A percentile compares a stretch with the other conserved stretches of the same genome.
phyloP scores from a whole-genome alignment of 169 alveolate species.

The Plasmodium malariae region DNA sequence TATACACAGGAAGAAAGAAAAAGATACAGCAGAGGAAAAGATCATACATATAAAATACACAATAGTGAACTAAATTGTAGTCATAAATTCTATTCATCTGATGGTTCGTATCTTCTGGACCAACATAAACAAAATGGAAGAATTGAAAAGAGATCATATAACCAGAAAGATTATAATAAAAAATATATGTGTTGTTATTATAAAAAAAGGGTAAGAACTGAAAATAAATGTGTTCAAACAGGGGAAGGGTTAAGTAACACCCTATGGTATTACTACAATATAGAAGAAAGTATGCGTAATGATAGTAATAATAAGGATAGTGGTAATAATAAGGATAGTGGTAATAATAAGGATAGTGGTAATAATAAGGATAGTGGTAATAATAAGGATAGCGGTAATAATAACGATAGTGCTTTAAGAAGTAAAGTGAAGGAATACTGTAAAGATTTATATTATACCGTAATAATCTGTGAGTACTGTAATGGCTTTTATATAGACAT shows the following conservation, averaged over 20 bases:
- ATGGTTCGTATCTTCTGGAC: no score
- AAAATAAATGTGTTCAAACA: conserved; percentile 51
- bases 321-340: no score
- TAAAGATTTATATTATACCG: conserved; percentile 20
- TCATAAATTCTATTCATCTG: no score
- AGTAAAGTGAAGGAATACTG: conserved; percentile 22
- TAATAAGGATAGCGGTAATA: neutral
- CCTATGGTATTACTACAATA: conserved; percentile 12
- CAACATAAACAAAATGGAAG: no score
- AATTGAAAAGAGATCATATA: neutral
- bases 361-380: neutral
- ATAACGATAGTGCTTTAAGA: neutral
- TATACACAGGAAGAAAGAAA: neutral
- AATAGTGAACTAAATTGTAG: no score
- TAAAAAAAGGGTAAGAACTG: neutral
- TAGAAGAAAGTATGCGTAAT: no score
- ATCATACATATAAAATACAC: no score
- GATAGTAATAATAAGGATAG: no score
- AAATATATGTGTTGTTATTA: neutral
- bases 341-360: no score
- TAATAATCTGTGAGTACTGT: conserved; percentile 47
- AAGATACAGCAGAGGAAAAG: neutral
- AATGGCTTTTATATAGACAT: conserved; percentile 43
- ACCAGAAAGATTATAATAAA: neutral
- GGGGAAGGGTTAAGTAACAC: neutral